Evolutionary conservation across 2,329 filamentous ascomycete genomes (phyloP), one percentile per base, ranked within the genome.

Genomic region (Knufia petricola): DNA sequence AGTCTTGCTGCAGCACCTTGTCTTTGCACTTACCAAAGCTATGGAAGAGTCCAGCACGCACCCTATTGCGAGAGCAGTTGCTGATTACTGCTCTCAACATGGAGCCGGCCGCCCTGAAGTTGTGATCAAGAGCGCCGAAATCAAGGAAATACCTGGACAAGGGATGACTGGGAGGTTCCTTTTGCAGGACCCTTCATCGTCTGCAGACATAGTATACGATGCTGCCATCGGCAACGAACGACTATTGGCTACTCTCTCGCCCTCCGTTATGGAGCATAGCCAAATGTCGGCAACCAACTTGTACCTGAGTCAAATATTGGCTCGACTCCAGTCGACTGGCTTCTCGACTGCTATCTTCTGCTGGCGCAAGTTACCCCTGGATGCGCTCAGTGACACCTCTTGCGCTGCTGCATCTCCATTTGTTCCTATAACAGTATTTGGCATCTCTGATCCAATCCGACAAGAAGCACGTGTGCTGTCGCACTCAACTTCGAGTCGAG

Each of bases 391-490:
- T 40, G 37, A 40, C 17, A 12, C 46, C 3, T 40, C 37, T 40
- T 7, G 37, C 37, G 15, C 37, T 40, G 37, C 4, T 40, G 15
- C 20, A 28, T 26, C 21, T 43, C 40, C 37, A 6, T 69, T 69
- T 50, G 46, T 62, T 1, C 71, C 92, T 6, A 71, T 75, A 0
- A 79, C 81, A 1, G 73, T 81, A 9, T 81, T 95, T 55, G 81
- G 87, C 42, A 82, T 90, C 44, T 82, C 88, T 0, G 89, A 95
- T 57, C 81, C 86, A 1, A 77, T 95, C 54, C 83, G 89, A 2
- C 76, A 79, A 0, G 86, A 94, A 65, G 81, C 87, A 0, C 66
- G 69, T n/a, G n/a, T n/a, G n/a, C n/a, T n/a, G n/a, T n/a, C n/a
- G n/a, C n/a, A n/a, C n/a, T n/a, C n/a, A n/a, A n/a, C n/a, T n/a